Evolutionary conservation across 2,329 filamentous ascomycete species (phyloP).

Genomic region (Leptographium flavum): DNA sequence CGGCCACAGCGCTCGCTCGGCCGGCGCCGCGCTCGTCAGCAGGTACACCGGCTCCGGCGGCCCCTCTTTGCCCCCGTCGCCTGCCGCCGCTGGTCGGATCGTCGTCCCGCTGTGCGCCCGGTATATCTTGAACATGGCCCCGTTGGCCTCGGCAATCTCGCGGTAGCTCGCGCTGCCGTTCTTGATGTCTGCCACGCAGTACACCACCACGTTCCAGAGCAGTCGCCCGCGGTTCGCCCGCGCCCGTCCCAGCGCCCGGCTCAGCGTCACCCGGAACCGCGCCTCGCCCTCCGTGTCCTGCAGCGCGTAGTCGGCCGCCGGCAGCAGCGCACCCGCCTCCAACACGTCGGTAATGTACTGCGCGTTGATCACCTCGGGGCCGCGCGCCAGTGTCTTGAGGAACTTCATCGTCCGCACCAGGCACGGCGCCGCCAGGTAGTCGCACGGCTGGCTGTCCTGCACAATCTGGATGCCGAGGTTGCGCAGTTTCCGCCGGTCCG

Average conservation of each 20-base stretch:
- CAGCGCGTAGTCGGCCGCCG: conserved; percentile 52
- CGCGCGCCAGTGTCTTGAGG: conserved; percentile 70
- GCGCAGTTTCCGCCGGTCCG: conserved; percentile 76
- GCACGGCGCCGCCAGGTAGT: conserved; percentile 75
- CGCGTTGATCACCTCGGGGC: conserved; percentile 62
- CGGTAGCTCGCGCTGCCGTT: conserved; percentile 77
- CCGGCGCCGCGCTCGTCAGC: conserved; percentile 50
- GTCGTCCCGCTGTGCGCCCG: conserved; percentile 56
- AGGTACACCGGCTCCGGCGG: conserved; percentile 67
- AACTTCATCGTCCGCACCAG: conserved; percentile 91
- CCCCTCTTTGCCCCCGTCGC: conserved; percentile 23
- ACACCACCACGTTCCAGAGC: conserved; percentile 62
- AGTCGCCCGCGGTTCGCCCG: conserved; percentile 63
- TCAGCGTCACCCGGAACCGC: conserved; percentile 54
- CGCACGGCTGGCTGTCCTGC: conserved; percentile 59
- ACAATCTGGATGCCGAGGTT: conserved; percentile 71
- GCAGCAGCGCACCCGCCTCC: conserved; percentile 48
- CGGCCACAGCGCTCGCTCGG: conserved; percentile 63
- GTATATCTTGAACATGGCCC: conserved; percentile 69
- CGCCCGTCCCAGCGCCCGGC: conserved; percentile 54
- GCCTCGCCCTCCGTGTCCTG: conserved; percentile 60
- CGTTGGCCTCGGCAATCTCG: conserved; percentile 76
- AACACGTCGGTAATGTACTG: conserved; percentile 69
- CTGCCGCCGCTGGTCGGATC: conserved; percentile 50
- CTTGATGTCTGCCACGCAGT: conserved; percentile 66